These are phyloP conservation scores for Pyrenophora seminiperda DNA, from an alignment of 2,329 filamentous ascomycete species.

Conservation along the genomic window DNA sequence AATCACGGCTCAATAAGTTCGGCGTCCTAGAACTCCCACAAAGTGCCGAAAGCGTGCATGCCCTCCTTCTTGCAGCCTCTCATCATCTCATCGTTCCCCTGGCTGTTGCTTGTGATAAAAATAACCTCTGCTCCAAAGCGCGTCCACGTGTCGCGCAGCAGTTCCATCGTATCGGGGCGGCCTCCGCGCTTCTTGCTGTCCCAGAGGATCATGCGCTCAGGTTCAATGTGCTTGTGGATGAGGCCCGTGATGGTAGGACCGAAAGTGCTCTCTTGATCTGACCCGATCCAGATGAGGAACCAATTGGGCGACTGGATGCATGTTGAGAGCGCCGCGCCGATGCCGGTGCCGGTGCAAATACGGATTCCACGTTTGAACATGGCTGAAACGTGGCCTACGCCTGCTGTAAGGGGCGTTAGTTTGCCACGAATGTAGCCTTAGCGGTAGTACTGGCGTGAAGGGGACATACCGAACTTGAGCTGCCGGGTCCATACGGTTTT, in stretches of 20 bases:
- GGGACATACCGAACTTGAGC: slow-evolving; percentile 43
- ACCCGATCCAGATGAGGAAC: slow-evolving; percentile 48
- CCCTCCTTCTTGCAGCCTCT: slow-evolving; percentile 39
- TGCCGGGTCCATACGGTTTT: slow-evolving; percentile 44
- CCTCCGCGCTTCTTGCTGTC: slow-evolving; percentile 45
- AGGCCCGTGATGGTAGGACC: slow-evolving; percentile 42
- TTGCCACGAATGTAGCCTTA: not conserved
- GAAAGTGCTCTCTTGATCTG: slow-evolving; percentile 44
- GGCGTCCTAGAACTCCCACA: slow-evolving; percentile 40
- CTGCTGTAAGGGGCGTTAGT: slow-evolving; percentile 32
- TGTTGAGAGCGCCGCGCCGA: slow-evolving; percentile 43
- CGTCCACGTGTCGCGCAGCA: slow-evolving; percentile 43
- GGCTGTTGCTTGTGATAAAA: slow-evolving; percentile 45
- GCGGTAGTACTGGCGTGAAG: not conserved
- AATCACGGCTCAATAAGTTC: too few species aligned
- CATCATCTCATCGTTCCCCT: slow-evolving; percentile 48
- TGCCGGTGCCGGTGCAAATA: slow-evolving; percentile 44
- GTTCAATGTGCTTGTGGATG: slow-evolving; percentile 42
- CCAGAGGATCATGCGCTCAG: slow-evolving; percentile 47
- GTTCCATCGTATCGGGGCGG: slow-evolving; percentile 39
- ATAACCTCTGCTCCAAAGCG: slow-evolving; percentile 43
- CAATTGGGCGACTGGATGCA: slow-evolving; percentile 45
- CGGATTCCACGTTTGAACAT: slow-evolving; percentile 47
- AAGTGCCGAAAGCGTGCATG: slow-evolving; percentile 43
- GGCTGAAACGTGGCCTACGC: slow-evolving; percentile 42